phyloP scores from a whole-genome alignment of 805 yeast species.

The Torulaspora franciscae region DNA sequence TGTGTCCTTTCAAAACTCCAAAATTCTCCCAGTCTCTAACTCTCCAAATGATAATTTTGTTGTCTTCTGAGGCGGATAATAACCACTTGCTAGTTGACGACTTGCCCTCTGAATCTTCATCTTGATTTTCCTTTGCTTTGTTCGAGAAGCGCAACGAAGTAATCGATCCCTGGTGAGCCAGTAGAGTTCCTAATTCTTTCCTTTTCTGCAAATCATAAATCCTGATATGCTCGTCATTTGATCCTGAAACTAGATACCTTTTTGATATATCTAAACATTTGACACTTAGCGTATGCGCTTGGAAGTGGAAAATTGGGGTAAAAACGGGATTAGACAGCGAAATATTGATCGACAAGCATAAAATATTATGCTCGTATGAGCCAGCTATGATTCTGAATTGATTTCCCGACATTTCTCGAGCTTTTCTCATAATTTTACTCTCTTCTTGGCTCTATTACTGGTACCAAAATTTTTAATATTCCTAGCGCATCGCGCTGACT shows the following conservation, averaged over 20 bases:
- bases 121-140: constrained; percentile 21
- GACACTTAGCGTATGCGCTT: constrained; percentile 87
- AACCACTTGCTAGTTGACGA: constrained; percentile 60
- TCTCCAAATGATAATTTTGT: constrained; percentile 86
- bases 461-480: constrained; percentile 1
- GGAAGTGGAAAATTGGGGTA: constrained; percentile 92
- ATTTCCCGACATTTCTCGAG: constrained; percentile 20
- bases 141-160: constrained; percentile 66
- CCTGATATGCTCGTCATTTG: constrained; percentile 92
- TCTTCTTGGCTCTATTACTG: background rate
- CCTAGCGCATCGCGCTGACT: constrained; percentile 7
- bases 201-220: constrained; percentile 91
- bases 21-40: constrained; percentile 94
- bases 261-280: constrained; percentile 77
- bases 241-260: constrained; percentile 85
- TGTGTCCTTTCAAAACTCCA: constrained; percentile 85
- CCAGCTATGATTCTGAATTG: constrained; percentile 85
- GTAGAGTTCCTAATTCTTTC: constrained; percentile 84
- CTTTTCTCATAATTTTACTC: no score
- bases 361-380: constrained; percentile 87
- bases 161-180: constrained; percentile 86
- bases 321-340: constrained; percentile 55
- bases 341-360: constrained; percentile 74
- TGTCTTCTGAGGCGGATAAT: constrained; percentile 85
- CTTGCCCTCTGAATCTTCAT: constrained; percentile 29